Conservation (phyloP, 2,329 filamentous ascomycete species). For the Paraphoma chrysanthemicola region DNA sequence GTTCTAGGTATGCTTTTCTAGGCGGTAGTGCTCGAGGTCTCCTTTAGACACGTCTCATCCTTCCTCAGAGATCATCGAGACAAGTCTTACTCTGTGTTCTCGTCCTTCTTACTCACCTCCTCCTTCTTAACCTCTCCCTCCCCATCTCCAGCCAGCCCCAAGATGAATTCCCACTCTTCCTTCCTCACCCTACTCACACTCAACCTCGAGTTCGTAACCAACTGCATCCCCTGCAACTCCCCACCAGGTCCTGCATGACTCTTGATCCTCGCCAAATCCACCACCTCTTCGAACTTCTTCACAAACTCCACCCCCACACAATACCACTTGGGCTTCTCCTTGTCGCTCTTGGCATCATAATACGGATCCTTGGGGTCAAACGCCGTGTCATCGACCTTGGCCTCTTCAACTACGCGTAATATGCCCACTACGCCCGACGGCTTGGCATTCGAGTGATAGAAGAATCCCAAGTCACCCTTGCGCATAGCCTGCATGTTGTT, state of each 20-base stretch:
- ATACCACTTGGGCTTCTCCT: slow-evolving; percentile 79
- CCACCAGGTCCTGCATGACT: slow-evolving; percentile 62
- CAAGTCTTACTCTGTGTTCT: neutral
- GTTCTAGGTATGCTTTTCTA: no score
- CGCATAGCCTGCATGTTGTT: slow-evolving; percentile 95
- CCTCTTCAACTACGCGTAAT: slow-evolving; percentile 88
- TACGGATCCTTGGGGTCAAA: slow-evolving; percentile 78
- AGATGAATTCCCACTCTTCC: slow-evolving; percentile 71
- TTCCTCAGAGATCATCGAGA: no score
- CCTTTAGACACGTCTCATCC: no score
- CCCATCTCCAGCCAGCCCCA: slow-evolving; percentile 53
- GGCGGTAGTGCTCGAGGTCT: no score
- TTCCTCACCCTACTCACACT: slow-evolving; percentile 76
- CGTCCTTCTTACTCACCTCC: neutral
- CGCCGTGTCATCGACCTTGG: slow-evolving; percentile 78
- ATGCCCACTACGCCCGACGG: slow-evolving; percentile 84
- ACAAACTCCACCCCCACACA: slow-evolving; percentile 89
- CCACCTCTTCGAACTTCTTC: slow-evolving; percentile 76
- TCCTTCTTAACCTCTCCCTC: neutral
- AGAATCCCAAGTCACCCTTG: slow-evolving; percentile 89
- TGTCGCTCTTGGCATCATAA: slow-evolving; percentile 78
- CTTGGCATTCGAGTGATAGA: slow-evolving; percentile 96
- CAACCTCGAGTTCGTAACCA: slow-evolving; percentile 80
- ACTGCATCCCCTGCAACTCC: slow-evolving; percentile 76
- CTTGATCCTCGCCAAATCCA: slow-evolving; percentile 76